These are phyloP conservation scores for Typha latifolia DNA, from an alignment of 176 grass and related monocot species.

Conservation along the genomic window DNA sequence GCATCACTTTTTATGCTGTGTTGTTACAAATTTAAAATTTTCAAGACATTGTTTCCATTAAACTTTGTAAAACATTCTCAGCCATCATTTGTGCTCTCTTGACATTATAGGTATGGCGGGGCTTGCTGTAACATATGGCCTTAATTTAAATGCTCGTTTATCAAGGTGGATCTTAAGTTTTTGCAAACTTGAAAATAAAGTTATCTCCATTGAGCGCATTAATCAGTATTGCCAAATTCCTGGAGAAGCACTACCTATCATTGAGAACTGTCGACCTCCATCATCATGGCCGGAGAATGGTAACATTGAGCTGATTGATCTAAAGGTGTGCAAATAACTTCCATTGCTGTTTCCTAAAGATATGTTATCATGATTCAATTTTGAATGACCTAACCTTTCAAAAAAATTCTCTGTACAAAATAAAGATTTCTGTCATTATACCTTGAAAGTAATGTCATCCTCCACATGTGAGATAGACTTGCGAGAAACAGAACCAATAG, in stretches of 20 bases:
- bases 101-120: slow-evolving; percentile 83
- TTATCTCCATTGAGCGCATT: slow-evolving; percentile 96
- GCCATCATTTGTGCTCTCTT: slow-evolving; percentile 6
- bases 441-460: too few species aligned
- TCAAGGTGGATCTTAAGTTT: slow-evolving; percentile 99
- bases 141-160: slow-evolving; percentile 92
- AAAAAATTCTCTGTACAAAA: too few species aligned
- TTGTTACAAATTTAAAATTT: not conserved
- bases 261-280: slow-evolving; percentile 44
- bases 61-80: not conserved
- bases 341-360: not conserved
- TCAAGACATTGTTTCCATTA: too few species aligned
- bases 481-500: too few species aligned
- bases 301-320: slow-evolving; percentile 79
- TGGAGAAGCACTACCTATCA: slow-evolving; percentile 63
- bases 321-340: slow-evolving; percentile 41
- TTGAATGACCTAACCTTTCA: too few species aligned
- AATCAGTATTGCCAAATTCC: slow-evolving; percentile 90
- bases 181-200: slow-evolving; percentile 96
- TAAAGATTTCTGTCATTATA: too few species aligned
- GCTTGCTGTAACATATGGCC: slow-evolving; percentile 82
- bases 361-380: too few species aligned
- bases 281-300: slow-evolving; percentile 70
- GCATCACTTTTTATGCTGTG: not conserved
- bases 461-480: too few species aligned